Conservation (phyloP, 352 stramenopile genomes). For the Saprolegnia parasitica region DNA sequence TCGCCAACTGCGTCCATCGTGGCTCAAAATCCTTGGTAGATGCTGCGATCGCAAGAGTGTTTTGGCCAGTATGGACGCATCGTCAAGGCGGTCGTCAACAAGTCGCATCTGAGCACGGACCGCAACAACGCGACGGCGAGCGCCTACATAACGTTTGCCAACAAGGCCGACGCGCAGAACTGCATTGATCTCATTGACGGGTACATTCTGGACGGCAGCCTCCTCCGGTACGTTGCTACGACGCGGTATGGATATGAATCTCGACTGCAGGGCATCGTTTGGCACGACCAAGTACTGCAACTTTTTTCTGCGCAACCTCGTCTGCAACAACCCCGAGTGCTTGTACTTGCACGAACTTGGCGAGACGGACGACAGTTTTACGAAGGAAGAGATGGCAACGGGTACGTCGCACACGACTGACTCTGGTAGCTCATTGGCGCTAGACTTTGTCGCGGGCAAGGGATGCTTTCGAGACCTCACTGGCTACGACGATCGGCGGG, state of each 20-base stretch:
- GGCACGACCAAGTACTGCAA: conserved; percentile 97
- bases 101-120: conserved; percentile 65
- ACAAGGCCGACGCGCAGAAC: conserved; percentile 85
- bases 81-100: conserved; percentile 91
- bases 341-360: conserved; percentile 92
- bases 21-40: no score
- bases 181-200: conserved; percentile 91
- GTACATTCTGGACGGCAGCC: conserved; percentile 76
- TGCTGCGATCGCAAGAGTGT: conserved; percentile 79
- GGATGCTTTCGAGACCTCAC: conserved; percentile 56
- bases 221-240: conserved; percentile 44
- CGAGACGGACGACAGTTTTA: conserved; percentile 91
- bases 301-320: conserved; percentile 86
- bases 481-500: conserved; percentile 19
- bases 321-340: conserved; percentile 93
- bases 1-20: no score
- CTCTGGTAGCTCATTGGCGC: no score
- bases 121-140: conserved; percentile 72
- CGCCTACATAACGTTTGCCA: conserved; percentile 92
- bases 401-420: conserved; percentile 35
- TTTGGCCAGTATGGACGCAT: conserved; percentile 94
- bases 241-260: neutral
- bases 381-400: conserved; percentile 91
- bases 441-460: conserved; percentile 38
- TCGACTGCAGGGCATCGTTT: conserved; percentile 72